Conservation (phyloP, 441 rosid genomes). For the Syzygium syzygioides region DNA sequence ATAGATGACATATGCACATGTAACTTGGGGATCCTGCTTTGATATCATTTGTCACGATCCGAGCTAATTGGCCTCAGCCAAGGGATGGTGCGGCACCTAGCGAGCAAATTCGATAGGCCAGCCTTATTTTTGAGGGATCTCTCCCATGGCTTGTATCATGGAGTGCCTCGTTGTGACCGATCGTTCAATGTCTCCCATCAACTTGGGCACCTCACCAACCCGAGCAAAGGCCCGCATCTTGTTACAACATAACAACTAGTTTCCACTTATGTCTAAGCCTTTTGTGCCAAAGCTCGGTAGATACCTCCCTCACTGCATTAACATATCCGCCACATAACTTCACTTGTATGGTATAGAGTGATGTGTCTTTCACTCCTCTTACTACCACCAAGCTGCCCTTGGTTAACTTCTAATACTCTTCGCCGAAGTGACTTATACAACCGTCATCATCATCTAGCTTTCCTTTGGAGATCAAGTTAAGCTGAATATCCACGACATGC, state of each 20-base stretch:
- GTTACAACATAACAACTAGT: neutral
- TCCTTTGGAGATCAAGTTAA: no score
- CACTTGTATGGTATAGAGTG: no score
- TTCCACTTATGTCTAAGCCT: neutral
- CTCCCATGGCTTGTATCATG: neutral
- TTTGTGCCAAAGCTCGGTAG: no score
- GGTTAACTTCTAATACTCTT: no score
- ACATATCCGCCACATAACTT: no score
- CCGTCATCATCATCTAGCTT: no score
- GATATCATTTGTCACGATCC: neutral
- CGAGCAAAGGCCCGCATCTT: neutral
- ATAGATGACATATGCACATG: neutral
- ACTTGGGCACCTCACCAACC: neutral
- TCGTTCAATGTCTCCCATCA: neutral
- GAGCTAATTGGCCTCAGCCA: neutral
- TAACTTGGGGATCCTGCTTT: neutral
- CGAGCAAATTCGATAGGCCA: neutral
- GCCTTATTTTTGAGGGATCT: neutral
- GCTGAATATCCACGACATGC: no score
- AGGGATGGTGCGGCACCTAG: neutral
- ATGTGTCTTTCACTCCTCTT: no score
- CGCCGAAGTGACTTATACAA: no score
- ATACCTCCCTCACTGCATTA: no score
- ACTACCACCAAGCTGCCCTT: no score
- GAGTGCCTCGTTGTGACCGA: neutral